phyloP scores from a whole-genome alignment of 805 yeast genomes.

The Ogataea kodamae region DNA sequence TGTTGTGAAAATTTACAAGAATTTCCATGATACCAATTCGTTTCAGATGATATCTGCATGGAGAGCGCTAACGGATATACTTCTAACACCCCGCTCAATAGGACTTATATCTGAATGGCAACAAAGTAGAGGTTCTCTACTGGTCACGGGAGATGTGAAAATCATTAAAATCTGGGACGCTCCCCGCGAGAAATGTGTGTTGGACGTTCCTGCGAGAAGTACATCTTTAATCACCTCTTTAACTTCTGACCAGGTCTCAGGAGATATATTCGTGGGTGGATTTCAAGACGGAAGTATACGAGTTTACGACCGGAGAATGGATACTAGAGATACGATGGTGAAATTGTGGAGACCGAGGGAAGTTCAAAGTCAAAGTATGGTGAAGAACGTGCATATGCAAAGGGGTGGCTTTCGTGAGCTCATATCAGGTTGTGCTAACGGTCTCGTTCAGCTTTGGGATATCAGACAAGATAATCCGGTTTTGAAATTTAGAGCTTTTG shows the following conservation, averaged over 20 bases:
- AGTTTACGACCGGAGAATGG: slow-evolving; percentile 86
- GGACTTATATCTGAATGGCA: slow-evolving; percentile 95
- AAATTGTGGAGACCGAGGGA: slow-evolving; percentile 67
- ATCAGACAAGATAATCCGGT: slow-evolving; percentile 74
- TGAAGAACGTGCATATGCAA: slow-evolving; percentile 87
- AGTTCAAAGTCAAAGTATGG: slow-evolving; percentile 26
- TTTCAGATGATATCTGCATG: slow-evolving; percentile 77
- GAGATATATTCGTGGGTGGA: slow-evolving; percentile 85
- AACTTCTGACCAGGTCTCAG: slow-evolving; percentile 94
- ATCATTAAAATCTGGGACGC: slow-evolving; percentile 96
- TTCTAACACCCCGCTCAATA: slow-evolving; percentile 74
- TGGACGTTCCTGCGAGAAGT: slow-evolving; percentile 88
- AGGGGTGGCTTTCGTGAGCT: slow-evolving; percentile 93
- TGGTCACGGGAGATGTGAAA: slow-evolving; percentile 93
- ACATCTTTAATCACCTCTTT: slow-evolving; percentile 83
- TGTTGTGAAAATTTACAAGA: slow-evolving; percentile 79
- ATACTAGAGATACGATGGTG: slow-evolving; percentile 81
- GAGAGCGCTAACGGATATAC: slow-evolving; percentile 87
- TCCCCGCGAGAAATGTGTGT: slow-evolving; percentile 80
- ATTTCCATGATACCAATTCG: slow-evolving; percentile 55
- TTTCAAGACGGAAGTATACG: slow-evolving; percentile 87
- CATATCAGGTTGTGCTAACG: slow-evolving; percentile 78
- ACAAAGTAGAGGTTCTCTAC: slow-evolving; percentile 84
- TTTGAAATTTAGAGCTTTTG: slow-evolving; percentile 52
- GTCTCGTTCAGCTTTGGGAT: slow-evolving; percentile 87